These are phyloP conservation scores for Penicillium paxilli DNA, from an alignment of 495 filamentous ascomycete species.

Conservation along the genomic window DNA sequence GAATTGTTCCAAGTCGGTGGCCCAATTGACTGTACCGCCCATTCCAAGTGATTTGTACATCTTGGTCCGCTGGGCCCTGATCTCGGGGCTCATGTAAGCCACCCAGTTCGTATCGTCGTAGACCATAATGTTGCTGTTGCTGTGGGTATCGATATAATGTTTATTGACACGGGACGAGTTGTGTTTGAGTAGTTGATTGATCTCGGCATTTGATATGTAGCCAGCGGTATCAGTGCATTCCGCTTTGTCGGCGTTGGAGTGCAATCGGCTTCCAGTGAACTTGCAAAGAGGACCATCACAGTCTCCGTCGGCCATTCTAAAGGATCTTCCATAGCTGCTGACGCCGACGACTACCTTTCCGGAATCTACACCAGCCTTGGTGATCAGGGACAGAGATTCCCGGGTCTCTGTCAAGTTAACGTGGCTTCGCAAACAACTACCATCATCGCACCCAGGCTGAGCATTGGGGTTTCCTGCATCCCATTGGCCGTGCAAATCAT, in stretches of 20 bases:
- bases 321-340: constrained; percentile 39
- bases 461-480: not conserved
- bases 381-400: constrained; percentile 38
- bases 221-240: constrained; percentile 25
- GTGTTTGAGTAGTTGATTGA: constrained; percentile 4
- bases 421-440: constrained; percentile 36
- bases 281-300: constrained; percentile 5
- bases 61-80: constrained; percentile 12
- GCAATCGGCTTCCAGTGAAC: not conserved
- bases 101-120: constrained; percentile 46
- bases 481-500: constrained; percentile 32
- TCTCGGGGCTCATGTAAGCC: constrained; percentile 36
- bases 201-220: constrained; percentile 23
- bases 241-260: constrained; percentile 1
- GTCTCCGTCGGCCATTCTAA: constrained; percentile 32
- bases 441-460: not conserved
- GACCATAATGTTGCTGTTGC: constrained; percentile 39
- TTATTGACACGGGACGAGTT: not conserved
- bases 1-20: constrained; percentile 28
- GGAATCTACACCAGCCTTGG: constrained; percentile 39
- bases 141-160: constrained; percentile 5
- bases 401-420: constrained; percentile 42
- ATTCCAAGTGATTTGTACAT: constrained; percentile 31
- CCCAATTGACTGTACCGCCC: constrained; percentile 42
- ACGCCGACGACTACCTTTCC: constrained; percentile 39